Base-by-base conservation (phyloP, 176 grass and related monocot species). In the Olyra latifolia region DNA sequence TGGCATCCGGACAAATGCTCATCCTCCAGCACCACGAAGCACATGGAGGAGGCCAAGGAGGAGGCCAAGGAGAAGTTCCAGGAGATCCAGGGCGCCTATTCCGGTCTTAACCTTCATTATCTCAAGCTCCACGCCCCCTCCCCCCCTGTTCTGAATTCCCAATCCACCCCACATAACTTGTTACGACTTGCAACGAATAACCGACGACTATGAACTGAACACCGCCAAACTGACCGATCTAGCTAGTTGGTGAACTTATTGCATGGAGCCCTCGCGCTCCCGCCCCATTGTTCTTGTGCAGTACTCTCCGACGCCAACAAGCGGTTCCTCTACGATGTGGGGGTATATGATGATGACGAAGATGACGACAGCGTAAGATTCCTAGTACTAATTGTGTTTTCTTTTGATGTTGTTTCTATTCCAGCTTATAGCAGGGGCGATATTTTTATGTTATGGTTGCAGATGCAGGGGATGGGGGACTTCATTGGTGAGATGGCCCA, bases 1-100 rank as follows among this genome's bases (percentile, higher is more conserved):
- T 98, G 96, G 96, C 96, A 98, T 78, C 96, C 96, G 53, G 96
- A 98, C 79, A 95, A 80, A 82, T 93, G 86, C 71, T 83, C 88
- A 3, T 89, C 92, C 59, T 95, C 96, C 56, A 74, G 96, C 49
- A 89, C 75, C 55, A 43, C 64, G 25, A 75, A 86, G 71, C 82
- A 80, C 81, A 80, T 86, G 71, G 81, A 95, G 68, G 92, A 98
- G 81, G 90, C 88, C 50, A 98, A 98, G 71, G 81, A 95, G 68
- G 92, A 98, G 81, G 90, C 88, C 50, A 98, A 98, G 88, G 90
- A 93, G 75, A 98, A 95, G 88, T 98, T 98, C 78, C 96, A 98
- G 72, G 80, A 98, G 82, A 95, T 98, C 67, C 96, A 98, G 85
- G 69, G 93, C 63, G 92, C 96, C 55, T 98, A 95, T 46, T 88